Conservation (phyloP, 2,329 filamentous ascomycete genomes). For the Colletotrichum phormii region DNA sequence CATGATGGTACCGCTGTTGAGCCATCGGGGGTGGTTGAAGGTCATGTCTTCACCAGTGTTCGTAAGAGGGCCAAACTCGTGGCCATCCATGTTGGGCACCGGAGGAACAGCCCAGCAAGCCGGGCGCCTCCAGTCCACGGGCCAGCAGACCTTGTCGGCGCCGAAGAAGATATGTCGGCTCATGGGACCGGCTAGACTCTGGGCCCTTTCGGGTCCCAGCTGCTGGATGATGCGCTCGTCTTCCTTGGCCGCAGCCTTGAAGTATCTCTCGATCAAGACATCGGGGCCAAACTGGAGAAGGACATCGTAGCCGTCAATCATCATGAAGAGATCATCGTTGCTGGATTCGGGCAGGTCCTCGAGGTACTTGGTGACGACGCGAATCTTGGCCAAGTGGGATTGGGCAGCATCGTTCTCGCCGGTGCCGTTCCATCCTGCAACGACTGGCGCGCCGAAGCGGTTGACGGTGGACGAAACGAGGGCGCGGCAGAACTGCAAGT, state of each 20-base stretch:
- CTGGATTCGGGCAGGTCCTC: slow-evolving; percentile 42
- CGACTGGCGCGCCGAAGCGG: slow-evolving; percentile 50
- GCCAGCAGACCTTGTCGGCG: slow-evolving; percentile 58
- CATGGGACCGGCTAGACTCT: slow-evolving; percentile 45
- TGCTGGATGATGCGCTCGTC: slow-evolving; percentile 62
- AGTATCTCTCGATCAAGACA: slow-evolving; percentile 72
- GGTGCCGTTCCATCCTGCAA: slow-evolving; percentile 52
- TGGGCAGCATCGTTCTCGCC: slow-evolving; percentile 48
- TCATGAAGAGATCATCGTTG: slow-evolving; percentile 70
- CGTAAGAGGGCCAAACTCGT: slow-evolving; percentile 51
- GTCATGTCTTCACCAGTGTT: slow-evolving; percentile 44
- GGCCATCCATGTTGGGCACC: slow-evolving; percentile 45
- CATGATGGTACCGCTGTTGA: slow-evolving; percentile 60
- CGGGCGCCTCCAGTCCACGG: slow-evolving; percentile 47
- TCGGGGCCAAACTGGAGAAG: slow-evolving; percentile 75
- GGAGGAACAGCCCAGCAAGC: slow-evolving; percentile 55
- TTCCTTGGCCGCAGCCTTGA: slow-evolving; percentile 62
- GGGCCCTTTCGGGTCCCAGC: slow-evolving; percentile 55
- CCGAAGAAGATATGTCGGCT: slow-evolving; percentile 57
- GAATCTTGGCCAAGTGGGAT: slow-evolving; percentile 54
- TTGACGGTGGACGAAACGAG: slow-evolving; percentile 51
- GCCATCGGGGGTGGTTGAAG: slow-evolving; percentile 51
- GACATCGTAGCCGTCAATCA: slow-evolving; percentile 73
- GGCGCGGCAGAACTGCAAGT: slow-evolving; percentile 52
- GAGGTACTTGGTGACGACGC: slow-evolving; percentile 50